Percentiles rank a stretch among this genome's conserved stretches.
These are phyloP conservation scores for Cylindrodendrum hubeiense DNA, from an alignment of 2,329 filamentous ascomycete genomes.

Conservation along the genomic window DNA sequence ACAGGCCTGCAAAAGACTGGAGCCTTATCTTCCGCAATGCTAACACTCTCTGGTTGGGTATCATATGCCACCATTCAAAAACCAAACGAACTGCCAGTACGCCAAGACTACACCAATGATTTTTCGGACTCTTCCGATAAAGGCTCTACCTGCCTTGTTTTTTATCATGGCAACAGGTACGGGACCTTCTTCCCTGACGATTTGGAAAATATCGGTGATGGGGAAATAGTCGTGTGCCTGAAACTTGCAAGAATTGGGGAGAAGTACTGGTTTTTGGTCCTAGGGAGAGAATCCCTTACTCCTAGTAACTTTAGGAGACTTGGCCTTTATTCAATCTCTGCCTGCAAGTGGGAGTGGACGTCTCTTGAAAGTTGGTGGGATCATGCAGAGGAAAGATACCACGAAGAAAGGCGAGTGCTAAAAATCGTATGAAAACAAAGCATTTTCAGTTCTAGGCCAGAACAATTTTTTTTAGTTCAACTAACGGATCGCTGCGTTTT, in stretches of 20 bases:
- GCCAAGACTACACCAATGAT: neutral
- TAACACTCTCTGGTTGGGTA: constrained; percentile 17
- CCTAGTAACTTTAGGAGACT: constrained; percentile 10
- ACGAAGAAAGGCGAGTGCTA: constrained; percentile 17
- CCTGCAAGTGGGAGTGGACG: constrained; percentile 20
- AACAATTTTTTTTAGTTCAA: too few species aligned
- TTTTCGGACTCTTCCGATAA: neutral
- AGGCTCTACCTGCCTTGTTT: neutral
- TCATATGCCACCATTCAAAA: constrained; percentile 4
- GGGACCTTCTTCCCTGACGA: constrained; percentile 9
- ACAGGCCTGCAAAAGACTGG: constrained; percentile 4
- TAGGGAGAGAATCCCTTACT: neutral
- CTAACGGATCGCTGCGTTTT: too few species aligned
- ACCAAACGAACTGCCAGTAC: neutral
- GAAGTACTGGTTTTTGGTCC: constrained; percentile 14
- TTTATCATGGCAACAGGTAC: constrained; percentile 5
- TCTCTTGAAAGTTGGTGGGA: constrained; percentile 13
- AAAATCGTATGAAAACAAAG: constrained; percentile 2
- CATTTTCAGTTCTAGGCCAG: too few species aligned
- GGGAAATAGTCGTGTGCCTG: constrained; percentile 5
- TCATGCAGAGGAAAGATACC: constrained; percentile 13
- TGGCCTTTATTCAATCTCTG: neutral
- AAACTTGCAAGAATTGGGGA: constrained; percentile 16
- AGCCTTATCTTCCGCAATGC: neutral
- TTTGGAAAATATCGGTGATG: constrained; percentile 8